A percentile compares a stretch with the other conserved stretches of the same genome.
Conservation (phyloP, 2,329 filamentous ascomycete genomes). For the Akanthomyces lecanii region DNA sequence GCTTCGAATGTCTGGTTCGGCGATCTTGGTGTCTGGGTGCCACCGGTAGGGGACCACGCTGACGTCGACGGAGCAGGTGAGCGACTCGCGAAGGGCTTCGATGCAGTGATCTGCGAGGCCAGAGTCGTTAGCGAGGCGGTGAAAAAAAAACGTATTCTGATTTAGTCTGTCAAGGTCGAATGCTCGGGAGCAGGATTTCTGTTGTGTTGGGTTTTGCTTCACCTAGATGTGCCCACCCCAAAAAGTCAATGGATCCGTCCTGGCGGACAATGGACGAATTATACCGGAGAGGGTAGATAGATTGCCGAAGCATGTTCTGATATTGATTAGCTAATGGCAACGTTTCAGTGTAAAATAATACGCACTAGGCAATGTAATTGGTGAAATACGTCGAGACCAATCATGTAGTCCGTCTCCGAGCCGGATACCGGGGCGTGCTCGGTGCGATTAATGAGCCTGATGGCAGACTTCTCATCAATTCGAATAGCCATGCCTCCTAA, state of each 20-base stretch:
- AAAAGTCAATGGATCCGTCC: conserved; percentile 15
- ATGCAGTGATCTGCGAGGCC: conserved; percentile 15
- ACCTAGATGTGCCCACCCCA: conserved; percentile 16
- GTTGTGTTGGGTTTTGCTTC: not conserved
- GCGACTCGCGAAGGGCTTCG: conserved; percentile 15
- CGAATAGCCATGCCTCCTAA: conserved; percentile 9
- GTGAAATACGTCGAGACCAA: conserved; percentile 18
- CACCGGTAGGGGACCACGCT: conserved; percentile 13
- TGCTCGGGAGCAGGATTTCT: no score
- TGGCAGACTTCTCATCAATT: not conserved
- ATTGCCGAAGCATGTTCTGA: conserved; percentile 16
- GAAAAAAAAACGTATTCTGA: no score
- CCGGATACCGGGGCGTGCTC: conserved; percentile 1
- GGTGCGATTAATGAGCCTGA: conserved; percentile 4
- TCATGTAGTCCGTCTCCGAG: conserved; percentile 12
- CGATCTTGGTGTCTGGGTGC: not conserved
- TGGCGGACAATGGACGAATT: conserved; percentile 16
- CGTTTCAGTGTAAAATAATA: not conserved
- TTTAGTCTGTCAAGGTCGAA: no score
- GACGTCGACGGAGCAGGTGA: conserved; percentile 17
- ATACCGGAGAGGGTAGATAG: conserved; percentile 11
- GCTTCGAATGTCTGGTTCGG: conserved; percentile 1
- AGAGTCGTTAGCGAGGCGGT: no score
- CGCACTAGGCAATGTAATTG: conserved; percentile 17
- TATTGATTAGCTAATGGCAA: not conserved